Percentiles rank a stretch among this genome's conserved stretches.
Evolutionary conservation across 2,329 filamentous ascomycete species (phyloP).

Genomic region (Penicillium sp.): DNA sequence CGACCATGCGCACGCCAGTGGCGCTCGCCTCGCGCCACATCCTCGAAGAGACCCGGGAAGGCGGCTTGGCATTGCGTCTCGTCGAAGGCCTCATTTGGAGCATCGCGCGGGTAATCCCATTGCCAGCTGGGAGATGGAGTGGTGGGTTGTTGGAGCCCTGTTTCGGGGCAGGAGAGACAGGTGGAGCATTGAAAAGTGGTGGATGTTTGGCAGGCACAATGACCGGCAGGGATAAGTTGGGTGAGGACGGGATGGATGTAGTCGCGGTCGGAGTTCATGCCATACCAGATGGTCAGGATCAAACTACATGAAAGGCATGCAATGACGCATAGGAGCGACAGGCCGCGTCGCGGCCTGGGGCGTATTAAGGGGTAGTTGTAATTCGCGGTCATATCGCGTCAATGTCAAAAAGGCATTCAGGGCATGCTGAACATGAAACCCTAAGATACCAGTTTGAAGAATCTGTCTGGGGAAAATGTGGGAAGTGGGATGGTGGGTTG

Average conservation of each 20-base stretch:
- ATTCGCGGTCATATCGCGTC: constrained; percentile 22
- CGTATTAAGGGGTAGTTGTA: constrained; percentile 17
- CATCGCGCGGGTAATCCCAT: constrained; percentile 35
- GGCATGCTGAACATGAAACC: not conserved
- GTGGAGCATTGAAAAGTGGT: constrained; percentile 40
- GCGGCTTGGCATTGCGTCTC: constrained; percentile 30
- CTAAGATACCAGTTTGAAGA: not conserved
- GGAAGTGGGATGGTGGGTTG: not conserved
- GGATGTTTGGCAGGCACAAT: constrained; percentile 40
- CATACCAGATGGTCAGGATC: constrained; percentile 31
- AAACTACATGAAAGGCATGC: constrained; percentile 18
- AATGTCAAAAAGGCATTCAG: not conserved
- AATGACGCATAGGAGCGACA: constrained; percentile 23
- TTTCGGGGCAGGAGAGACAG: constrained; percentile 31
- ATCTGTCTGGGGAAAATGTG: not conserved
- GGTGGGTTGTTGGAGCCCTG: constrained; percentile 10
- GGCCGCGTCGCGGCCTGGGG: constrained; percentile 20
- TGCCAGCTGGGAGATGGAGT: constrained; percentile 24
- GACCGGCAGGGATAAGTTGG: constrained; percentile 40
- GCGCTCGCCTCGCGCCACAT: constrained; percentile 29
- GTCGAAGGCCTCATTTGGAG: constrained; percentile 30
- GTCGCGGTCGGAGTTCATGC: constrained; percentile 39
- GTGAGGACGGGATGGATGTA: constrained; percentile 39
- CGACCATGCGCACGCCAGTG: constrained; percentile 31
- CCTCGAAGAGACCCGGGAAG: constrained; percentile 40